Base-by-base conservation (phyloP, 768 basidiomycete species). In the Pleurotus giganteus region DNA sequence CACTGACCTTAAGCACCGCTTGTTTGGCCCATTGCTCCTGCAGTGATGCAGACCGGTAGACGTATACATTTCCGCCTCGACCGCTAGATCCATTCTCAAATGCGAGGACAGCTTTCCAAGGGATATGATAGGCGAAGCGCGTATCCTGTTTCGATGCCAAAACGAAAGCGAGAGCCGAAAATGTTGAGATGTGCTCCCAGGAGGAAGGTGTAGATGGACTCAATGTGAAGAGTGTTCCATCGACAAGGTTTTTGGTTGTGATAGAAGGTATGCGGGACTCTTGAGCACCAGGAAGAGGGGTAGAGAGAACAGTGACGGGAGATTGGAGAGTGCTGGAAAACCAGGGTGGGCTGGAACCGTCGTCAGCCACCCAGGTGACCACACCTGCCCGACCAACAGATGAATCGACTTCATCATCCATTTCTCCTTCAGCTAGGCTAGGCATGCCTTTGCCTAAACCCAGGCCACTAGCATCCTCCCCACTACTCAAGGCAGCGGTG, bases 121-220 rank as follows among this genome's bases (percentile, higher is more conserved):
- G 68, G 29, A 84, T 69, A 63, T 98, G 94, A 63, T 88, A 82
- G 1, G 91, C 90, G 71, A 95, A 94, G 17, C 92, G 84, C 0
- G 89, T 85, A 67, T 98, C 93, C 26, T 83, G 85, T 66, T 98
- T 98, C 11, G 91, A 93, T 7, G 93, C 93, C 47, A 99, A 76
- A 36, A 99, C 96, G 65, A 98, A 99, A 0, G 93, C 82, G 23
- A 99, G 79, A 0, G 94, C 96, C 17, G 89, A 85, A 68, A 84
- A 94, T 0, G 96, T 98, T n/a, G 84, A 77, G 3, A 71, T 71
- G 67, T 99, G 96, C 47, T 63, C 75, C 94, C 91, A 96, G 27
- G 56, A 57, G 5, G 78, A 71, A 55, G 60, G 49, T 3, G 57
- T 58, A 60, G 69, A 66, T 0, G 70, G 62, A 41, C 70, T 66